A percentile compares a stretch with the other conserved stretches of the same genome.
These are phyloP conservation scores for Setaria italica DNA, from an alignment of 202 grass and related monocot species.

Conservation along the genomic window DNA sequence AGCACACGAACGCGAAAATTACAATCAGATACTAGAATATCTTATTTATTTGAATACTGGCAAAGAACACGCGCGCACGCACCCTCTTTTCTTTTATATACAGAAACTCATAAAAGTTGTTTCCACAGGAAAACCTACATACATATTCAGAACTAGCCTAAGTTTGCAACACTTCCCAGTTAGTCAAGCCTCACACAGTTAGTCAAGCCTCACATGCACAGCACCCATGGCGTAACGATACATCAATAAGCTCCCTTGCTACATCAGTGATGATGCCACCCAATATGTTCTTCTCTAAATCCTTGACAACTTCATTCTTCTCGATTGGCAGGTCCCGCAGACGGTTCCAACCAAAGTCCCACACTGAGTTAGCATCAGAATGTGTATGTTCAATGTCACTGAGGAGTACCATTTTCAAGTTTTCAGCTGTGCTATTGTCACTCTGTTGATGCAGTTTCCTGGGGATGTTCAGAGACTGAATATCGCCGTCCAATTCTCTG, in stretches of 20 bases:
- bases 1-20: background rate
- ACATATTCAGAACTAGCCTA: constrained; percentile 25
- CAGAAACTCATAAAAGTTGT: background rate
- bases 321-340: constrained; percentile 40
- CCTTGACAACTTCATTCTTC: constrained; percentile 61
- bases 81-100: background rate
- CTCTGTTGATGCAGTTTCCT: constrained; percentile 26
- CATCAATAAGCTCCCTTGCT: constrained; percentile 64
- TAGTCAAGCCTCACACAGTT: constrained; percentile 42
- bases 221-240: constrained; percentile 21
- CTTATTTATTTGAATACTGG: background rate
- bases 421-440: constrained; percentile 34
- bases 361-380: constrained; percentile 76
- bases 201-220: constrained; percentile 46
- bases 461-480: constrained; percentile 60
- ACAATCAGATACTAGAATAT: background rate
- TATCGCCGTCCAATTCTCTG: constrained; percentile 74
- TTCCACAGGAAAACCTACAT: background rate
- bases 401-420: constrained; percentile 53
- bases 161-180: background rate
- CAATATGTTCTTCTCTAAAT: constrained; percentile 78
- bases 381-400: constrained; percentile 62
- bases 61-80: background rate
- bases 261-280: constrained; percentile 80
- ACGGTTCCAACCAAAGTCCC: constrained; percentile 81